phyloP scores from a whole-genome alignment of 208 protist species.

The Trichomonas tenax region DNA sequence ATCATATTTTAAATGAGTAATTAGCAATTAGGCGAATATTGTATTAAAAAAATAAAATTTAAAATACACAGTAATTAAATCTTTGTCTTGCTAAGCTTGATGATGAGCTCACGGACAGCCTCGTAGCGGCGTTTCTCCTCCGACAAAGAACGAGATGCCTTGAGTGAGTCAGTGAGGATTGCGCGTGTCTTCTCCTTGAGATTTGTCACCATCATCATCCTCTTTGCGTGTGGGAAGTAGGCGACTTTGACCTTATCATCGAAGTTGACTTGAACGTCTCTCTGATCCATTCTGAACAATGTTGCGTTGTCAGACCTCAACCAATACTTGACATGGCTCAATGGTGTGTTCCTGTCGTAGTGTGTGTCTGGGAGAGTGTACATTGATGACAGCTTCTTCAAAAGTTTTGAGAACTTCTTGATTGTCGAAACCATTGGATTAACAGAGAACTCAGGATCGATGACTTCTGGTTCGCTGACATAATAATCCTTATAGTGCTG shows the following conservation, averaged over 20 bases:
- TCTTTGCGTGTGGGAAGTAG: neutral
- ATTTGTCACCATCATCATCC: neutral
- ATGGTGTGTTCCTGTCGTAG: neutral
- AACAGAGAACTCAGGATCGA: neutral
- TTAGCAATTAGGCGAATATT: too few relatives aligned
- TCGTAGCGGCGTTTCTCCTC: neutral
- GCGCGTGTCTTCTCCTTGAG: neutral
- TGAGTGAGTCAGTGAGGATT: neutral
- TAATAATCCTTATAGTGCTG: neutral
- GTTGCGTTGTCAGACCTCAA: neutral
- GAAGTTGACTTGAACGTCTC: neutral
- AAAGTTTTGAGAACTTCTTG: neutral
- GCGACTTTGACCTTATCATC: neutral
- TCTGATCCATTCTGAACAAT: neutral
- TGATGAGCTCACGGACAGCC: neutral
- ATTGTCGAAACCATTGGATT: neutral
- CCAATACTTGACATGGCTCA: neutral
- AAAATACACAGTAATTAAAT: neutral
- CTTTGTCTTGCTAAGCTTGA: neutral
- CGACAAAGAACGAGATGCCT: neutral
- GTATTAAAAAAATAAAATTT: too few relatives aligned
- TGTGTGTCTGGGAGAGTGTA: neutral
- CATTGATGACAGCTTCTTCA: neutral
- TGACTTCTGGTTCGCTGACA: neutral
- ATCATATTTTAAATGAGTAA: too few relatives aligned